A percentile compares a stretch with the other conserved stretches of the same genome.
Evolutionary conservation across 257 asterid genomes (phyloP).

Genomic region (Plantago major): DNA sequence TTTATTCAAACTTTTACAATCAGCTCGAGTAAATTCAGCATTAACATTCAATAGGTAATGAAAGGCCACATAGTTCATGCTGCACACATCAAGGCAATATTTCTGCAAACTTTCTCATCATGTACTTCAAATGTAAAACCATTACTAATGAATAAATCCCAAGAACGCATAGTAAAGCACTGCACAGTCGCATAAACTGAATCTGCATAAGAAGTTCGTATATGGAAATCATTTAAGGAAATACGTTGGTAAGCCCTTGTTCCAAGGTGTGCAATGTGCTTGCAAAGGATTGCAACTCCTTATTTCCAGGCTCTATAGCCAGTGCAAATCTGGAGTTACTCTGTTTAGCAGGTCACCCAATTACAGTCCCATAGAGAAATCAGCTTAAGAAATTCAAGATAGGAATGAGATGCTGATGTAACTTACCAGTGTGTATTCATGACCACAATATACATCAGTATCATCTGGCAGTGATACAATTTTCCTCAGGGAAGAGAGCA

Average conservation of each 20-base stretch:
- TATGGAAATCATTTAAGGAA: constrained; percentile 10
- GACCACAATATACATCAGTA: constrained; percentile 82
- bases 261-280: constrained; percentile 54
- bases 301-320: constrained; percentile 75
- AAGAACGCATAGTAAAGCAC: background rate
- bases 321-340: constrained; percentile 93
- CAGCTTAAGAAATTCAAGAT: constrained; percentile 9
- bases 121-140: background rate
- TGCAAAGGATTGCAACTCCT: constrained; percentile 73
- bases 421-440: constrained; percentile 82
- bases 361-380: constrained; percentile 14
- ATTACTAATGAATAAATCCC: background rate
- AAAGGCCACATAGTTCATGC: too few relatives aligned
- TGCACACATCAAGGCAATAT: too few relatives aligned
- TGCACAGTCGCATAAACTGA: constrained; percentile 2
- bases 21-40: background rate
- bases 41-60: background rate
- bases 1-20: background rate
- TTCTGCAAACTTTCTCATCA: too few relatives aligned
- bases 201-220: constrained; percentile 12
- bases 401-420: constrained; percentile 6
- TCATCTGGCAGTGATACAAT: constrained; percentile 75
- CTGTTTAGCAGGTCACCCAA: constrained; percentile 37
- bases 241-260: constrained; percentile 84
- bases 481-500: constrained; percentile 73